These are phyloP conservation scores for Orbilia quercus DNA, from an alignment of 2,329 filamentous ascomycete genomes.

Conservation along the genomic window DNA sequence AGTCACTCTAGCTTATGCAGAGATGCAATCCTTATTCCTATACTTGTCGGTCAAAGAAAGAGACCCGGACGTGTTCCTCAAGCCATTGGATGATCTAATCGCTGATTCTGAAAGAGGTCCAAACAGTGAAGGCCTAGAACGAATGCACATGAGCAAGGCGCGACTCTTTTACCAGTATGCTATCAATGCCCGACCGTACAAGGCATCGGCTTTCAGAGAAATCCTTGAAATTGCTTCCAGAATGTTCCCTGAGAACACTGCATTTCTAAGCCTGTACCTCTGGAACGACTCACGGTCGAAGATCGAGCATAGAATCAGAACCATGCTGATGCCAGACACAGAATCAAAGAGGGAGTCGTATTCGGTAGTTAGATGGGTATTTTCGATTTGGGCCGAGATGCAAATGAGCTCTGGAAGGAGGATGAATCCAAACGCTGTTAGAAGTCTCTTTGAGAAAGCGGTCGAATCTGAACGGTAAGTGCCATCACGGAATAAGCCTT, in stretches of 20 bases:
- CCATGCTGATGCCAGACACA: constrained; percentile 67
- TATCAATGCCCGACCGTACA: constrained; percentile 71
- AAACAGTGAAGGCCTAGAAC: constrained; percentile 67
- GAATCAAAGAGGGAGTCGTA: constrained; percentile 61
- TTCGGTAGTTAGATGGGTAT: constrained; percentile 67
- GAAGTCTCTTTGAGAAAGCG: constrained; percentile 69
- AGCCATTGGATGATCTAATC: constrained; percentile 66
- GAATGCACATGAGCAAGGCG: constrained; percentile 75
- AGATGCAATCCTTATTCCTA: constrained; percentile 55
- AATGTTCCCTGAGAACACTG: constrained; percentile 78
- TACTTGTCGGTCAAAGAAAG: constrained; percentile 49
- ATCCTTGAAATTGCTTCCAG: constrained; percentile 72
- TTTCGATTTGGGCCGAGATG: constrained; percentile 70
- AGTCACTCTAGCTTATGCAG: constrained; percentile 57
- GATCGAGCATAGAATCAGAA: constrained; percentile 80
- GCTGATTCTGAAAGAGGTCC: constrained; percentile 64
- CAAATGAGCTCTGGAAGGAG: constrained; percentile 60
- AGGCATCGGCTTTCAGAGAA: constrained; percentile 73
- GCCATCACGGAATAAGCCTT: constrained; percentile 55
- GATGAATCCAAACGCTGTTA: constrained; percentile 66
- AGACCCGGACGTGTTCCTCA: constrained; percentile 20
- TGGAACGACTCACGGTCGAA: constrained; percentile 78
- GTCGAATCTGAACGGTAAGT: constrained; percentile 61
- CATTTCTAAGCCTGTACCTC: constrained; percentile 78
- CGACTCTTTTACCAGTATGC: constrained; percentile 75